Conservation (phyloP, 768 basidiomycete genomes). For the Rhodocollybia butyracea region DNA sequence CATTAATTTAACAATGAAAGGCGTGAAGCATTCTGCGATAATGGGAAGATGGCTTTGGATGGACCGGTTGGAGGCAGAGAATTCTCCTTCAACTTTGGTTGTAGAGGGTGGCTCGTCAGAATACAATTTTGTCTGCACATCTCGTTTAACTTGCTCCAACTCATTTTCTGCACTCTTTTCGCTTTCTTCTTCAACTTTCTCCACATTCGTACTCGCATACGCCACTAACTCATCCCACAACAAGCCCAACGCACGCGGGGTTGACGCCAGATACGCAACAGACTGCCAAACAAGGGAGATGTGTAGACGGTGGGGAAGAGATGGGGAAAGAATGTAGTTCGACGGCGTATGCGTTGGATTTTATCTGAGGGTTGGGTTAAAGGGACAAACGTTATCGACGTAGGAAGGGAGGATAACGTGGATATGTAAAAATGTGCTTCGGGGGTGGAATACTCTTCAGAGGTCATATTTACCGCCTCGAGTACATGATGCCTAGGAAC, state of each 20-base stretch:
- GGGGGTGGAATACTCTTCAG: too few species aligned
- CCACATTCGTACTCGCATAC: background rate
- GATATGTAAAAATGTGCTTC: background rate
- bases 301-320: background rate
- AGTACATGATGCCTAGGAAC: background rate
- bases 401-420: background rate
- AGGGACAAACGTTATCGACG: background rate
- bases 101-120: too few species aligned
- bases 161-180: background rate
- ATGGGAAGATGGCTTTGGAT: background rate
- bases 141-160: too few species aligned
- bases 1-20: background rate
- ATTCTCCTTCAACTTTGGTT: too few species aligned
- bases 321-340: background rate
- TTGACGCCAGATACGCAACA: background rate
- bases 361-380: background rate
- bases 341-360: background rate
- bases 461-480: too few species aligned
- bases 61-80: background rate
- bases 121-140: too few species aligned
- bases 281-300: slow-evolving; percentile 4
- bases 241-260: background rate
- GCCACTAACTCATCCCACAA: background rate
- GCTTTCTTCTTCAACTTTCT: background rate
- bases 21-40: background rate